These are phyloP conservation scores for Laguncularia racemosa DNA, from an alignment of 345 rosid species.

Conservation along the genomic window DNA sequence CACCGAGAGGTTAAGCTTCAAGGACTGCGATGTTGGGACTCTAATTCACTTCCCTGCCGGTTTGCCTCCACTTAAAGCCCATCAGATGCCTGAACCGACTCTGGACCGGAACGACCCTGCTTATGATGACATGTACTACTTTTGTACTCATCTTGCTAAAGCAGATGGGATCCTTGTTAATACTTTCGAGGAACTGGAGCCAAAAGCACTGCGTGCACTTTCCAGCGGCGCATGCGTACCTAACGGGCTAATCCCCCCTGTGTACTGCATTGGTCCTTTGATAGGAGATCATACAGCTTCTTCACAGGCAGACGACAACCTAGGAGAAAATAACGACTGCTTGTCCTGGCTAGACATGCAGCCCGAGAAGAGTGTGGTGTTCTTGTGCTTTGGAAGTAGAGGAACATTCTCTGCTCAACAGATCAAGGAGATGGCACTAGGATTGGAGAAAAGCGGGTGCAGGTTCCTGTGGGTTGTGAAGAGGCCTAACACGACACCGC, in stretches of 20 bases:
- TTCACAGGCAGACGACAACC: not conserved
- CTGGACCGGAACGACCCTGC: not conserved
- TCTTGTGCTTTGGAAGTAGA: constrained; percentile 10
- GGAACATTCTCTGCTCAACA: constrained; percentile 7
- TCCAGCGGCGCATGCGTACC: not conserved
- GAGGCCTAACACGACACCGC: not conserved
- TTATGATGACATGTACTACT: not conserved
- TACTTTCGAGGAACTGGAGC: constrained; percentile 5
- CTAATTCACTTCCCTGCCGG: constrained; percentile 17
- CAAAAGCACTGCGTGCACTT: not conserved
- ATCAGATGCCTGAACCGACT: constrained; percentile 3
- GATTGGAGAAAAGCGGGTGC: constrained; percentile 9
- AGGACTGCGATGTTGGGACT: constrained; percentile 9
- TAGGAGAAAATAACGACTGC: not conserved
- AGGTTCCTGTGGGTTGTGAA: constrained; percentile 15
- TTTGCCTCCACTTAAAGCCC: constrained; percentile 5
- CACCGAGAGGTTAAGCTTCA: constrained; percentile 4
- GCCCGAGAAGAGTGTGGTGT: constrained; percentile 6
- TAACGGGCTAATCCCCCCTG: constrained; percentile 3
- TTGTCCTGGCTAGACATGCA: constrained; percentile 10
- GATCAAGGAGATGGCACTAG: constrained; percentile 10
- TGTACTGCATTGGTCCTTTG: constrained; percentile 5
- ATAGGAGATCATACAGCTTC: not conserved
- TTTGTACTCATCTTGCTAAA: too few relatives aligned
- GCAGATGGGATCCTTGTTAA: constrained; percentile 5